Evolutionary conservation across 2,329 filamentous ascomycete genomes (phyloP).

Genomic region (Berkeleyomyces rouxiae): DNA sequence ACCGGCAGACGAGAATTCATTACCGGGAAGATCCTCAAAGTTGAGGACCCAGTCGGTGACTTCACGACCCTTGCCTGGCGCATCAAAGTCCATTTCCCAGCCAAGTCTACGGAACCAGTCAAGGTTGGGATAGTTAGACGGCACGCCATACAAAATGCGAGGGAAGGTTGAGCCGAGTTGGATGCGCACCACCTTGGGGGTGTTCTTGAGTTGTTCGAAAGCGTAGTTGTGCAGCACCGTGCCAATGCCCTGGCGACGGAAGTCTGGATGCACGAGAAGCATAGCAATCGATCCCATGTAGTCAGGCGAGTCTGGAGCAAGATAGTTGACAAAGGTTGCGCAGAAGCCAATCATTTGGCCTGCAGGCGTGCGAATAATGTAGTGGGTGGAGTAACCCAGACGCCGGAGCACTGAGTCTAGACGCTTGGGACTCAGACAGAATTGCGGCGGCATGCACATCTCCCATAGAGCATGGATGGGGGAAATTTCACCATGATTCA

Average conservation of each 20-base stretch:
- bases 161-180: slow-evolving; percentile 44
- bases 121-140: slow-evolving; percentile 25
- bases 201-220: slow-evolving; percentile 30
- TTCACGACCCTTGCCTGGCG: slow-evolving; percentile 31
- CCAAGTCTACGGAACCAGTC: slow-evolving; percentile 38
- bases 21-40: slow-evolving; percentile 32
- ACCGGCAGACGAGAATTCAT: slow-evolving; percentile 24
- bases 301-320: slow-evolving; percentile 33
- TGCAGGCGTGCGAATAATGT: slow-evolving; percentile 33
- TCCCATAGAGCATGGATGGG: slow-evolving; percentile 32
- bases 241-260: slow-evolving; percentile 35
- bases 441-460: slow-evolving; percentile 28
- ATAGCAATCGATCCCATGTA: slow-evolving; percentile 39
- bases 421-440: slow-evolving; percentile 26
- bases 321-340: slow-evolving; percentile 42
- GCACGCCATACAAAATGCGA: slow-evolving; percentile 38
- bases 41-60: slow-evolving; percentile 38
- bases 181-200: slow-evolving; percentile 34
- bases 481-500: slow-evolving; percentile 22
- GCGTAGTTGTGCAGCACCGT: slow-evolving; percentile 36
- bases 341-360: slow-evolving; percentile 38
- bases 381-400: slow-evolving; percentile 40
- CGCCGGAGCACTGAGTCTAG: slow-evolving; percentile 33
- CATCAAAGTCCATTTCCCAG: slow-evolving; percentile 31
- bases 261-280: slow-evolving; percentile 33